phyloP scores from a whole-genome alignment of 1,284 basidiomycete species.

The Apiotrichum montevideense region DNA sequence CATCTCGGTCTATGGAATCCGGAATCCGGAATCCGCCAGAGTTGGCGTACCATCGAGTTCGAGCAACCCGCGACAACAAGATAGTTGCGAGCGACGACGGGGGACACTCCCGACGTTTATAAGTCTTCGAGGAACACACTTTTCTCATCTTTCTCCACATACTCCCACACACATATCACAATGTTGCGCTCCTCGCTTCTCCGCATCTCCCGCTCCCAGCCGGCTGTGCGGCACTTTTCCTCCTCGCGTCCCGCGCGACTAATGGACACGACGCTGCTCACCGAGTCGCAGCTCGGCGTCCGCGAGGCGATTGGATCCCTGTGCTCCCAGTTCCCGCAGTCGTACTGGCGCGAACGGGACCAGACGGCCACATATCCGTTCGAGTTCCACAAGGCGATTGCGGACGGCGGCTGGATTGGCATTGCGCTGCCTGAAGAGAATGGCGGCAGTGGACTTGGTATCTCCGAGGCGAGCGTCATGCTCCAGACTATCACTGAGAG shows the following conservation, averaged over 20 bases:
- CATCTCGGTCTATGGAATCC: background rate
- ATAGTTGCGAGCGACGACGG: no score
- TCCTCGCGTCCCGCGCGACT: background rate
- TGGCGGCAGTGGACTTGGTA: constrained; percentile 14
- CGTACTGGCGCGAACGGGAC: constrained; percentile 20
- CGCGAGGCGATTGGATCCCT: constrained; percentile 13
- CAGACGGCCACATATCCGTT: constrained; percentile 10
- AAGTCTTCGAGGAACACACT: background rate
- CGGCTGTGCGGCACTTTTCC: constrained; percentile 4
- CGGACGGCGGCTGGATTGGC: constrained; percentile 17
- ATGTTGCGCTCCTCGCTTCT: background rate
- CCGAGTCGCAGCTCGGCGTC: constrained; percentile 15
- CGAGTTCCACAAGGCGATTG: constrained; percentile 20
- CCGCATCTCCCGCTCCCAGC: background rate
- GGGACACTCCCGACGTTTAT: no score
- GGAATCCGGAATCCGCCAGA: background rate
- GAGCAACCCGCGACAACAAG: background rate
- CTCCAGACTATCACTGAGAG: constrained; percentile 20
- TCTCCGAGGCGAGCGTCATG: constrained; percentile 16
- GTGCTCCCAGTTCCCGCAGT: constrained; percentile 9
- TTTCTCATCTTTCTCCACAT: background rate
- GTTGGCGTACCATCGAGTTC: no score
- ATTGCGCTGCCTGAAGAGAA: constrained; percentile 16
- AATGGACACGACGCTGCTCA: constrained; percentile 17
- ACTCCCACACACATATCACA: background rate